Evolutionary conservation across 2,329 filamentous ascomycete genomes (phyloP).

Genomic region (Pseudogymnoascus sp.): DNA sequence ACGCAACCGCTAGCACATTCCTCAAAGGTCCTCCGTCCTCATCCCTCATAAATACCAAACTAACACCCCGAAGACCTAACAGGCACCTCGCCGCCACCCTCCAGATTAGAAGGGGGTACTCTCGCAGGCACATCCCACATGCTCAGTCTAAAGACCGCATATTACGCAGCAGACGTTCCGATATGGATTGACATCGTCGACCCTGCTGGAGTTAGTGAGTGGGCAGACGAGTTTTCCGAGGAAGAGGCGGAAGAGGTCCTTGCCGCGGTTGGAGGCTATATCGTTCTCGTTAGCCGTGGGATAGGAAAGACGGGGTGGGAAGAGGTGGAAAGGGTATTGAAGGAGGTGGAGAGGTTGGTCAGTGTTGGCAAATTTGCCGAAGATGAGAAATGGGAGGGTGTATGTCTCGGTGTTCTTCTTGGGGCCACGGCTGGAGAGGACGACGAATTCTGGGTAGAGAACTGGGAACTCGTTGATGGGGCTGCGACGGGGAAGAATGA

Average conservation of each 20-base stretch:
- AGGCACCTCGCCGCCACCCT: constrained; percentile 35
- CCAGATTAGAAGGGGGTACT: constrained; percentile 29
- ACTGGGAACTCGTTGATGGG: constrained; percentile 57
- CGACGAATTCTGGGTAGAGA: constrained; percentile 42
- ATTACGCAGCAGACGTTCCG: constrained; percentile 55
- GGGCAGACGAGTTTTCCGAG: constrained; percentile 52
- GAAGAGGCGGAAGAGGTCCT: constrained; percentile 58
- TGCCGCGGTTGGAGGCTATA: constrained; percentile 51
- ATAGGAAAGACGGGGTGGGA: constrained; percentile 18
- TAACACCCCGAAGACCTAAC: constrained; percentile 41
- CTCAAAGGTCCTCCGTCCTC: constrained; percentile 42
- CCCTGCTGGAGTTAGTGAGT: constrained; percentile 26
- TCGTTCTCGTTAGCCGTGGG: constrained; percentile 46
- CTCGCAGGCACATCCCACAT: constrained; percentile 55
- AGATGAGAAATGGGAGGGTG: constrained; percentile 54
- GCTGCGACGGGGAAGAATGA: constrained; percentile 43
- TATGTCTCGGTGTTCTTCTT: constrained; percentile 52
- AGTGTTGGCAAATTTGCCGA: constrained; percentile 35
- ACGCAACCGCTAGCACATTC: constrained; percentile 42
- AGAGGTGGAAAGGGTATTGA: constrained; percentile 37
- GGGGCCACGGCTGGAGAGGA: constrained; percentile 55
- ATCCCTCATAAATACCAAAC: neutral
- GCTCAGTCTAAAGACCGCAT: constrained; percentile 48
- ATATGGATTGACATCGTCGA: constrained; percentile 53
- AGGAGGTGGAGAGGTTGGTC: constrained; percentile 48